Conservation (phyloP, 2,329 filamentous ascomycete genomes). For the Beauveria sp. region DNA sequence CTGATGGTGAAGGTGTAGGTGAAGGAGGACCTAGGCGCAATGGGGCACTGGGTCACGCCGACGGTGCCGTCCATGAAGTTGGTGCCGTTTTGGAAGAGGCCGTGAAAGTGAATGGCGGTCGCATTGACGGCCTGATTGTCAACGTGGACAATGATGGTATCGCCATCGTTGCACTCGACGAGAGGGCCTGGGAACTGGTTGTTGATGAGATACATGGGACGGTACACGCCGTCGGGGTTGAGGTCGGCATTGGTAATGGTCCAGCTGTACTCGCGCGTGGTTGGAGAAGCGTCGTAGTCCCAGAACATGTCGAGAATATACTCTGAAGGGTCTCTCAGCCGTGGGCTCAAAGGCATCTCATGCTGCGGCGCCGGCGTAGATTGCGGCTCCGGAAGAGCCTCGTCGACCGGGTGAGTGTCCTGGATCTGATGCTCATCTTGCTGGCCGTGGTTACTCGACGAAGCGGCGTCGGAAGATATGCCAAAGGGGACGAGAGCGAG, state of each 20-base stretch:
- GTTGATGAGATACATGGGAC: constrained; percentile 63
- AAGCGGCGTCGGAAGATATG: constrained; percentile 11
- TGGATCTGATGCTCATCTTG: not conserved
- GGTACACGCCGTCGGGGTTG: constrained; percentile 52
- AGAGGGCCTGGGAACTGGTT: constrained; percentile 66
- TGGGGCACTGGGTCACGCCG: constrained; percentile 59
- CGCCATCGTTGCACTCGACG: constrained; percentile 66
- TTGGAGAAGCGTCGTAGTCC: constrained; percentile 42
- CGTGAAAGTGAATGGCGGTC: constrained; percentile 68
- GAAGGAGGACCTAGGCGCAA: constrained; percentile 54
- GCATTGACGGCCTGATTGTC: constrained; percentile 59
- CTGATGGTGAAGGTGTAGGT: constrained; percentile 61
- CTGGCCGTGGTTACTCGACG: not conserved
- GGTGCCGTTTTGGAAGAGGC: constrained; percentile 68
- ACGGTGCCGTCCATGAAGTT: constrained; percentile 67
- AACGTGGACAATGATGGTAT: constrained; percentile 61
- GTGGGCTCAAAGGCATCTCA: constrained; percentile 12
- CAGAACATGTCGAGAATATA: constrained; percentile 52
- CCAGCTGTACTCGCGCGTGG: constrained; percentile 52
- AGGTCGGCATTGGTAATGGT: constrained; percentile 47
- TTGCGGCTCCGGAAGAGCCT: not conserved
- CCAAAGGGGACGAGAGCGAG: constrained; percentile 18
- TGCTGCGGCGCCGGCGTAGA: not conserved
- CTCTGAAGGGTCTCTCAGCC: constrained; percentile 31
- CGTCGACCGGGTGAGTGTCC: not conserved